Evolutionary conservation across 2,329 filamentous ascomycete genomes (phyloP), one percentile per base, ranked within the genome.

Genomic region (Neopestalotiopsis sp.): DNA sequence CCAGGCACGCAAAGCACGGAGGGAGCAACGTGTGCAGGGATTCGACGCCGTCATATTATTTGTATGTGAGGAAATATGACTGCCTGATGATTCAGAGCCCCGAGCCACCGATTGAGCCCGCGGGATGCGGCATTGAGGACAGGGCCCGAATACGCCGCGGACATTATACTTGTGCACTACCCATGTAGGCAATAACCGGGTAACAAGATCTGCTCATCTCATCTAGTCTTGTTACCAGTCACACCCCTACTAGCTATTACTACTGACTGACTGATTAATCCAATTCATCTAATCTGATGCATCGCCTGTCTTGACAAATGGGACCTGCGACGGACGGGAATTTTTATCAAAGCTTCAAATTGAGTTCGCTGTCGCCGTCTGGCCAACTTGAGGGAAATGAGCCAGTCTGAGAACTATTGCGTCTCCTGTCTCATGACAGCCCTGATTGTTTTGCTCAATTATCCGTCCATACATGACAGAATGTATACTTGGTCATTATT

Each of bases 251-350:
- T n/a, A n/a, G n/a, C n/a, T n/a, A n/a, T n/a, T 10, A 7, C 6
- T 38, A 10, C 10, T 6, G 6, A 10, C 10, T 62, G 32, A 20
- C 7, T 57, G 9, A 38, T 58, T 17, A 34, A 20, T 57, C 32
- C 45, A 40, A 20, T 30, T 65, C 20, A 66, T 67, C 65, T 67
- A 60, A 60, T 67, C 65, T 67, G 65, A 67, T 67, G 65, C 65
- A 60, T 60, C 52, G 24, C 49, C 28, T 5, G 52, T 57, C 52
- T 67, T 60, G 57, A 42, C 30, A 42, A 49, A 49, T 13, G n/a
- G 13, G 20, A 17, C 62, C 38, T 65, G 62, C 62, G 62, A 65
- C 62, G 40, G 13, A 58, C 42, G 64, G 49, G 10, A 30, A 30
- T 20, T 56, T 49, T 65, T 10, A 52, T n/a, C 30, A 38, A 9